phyloP scores from a whole-genome alignment of 257 asterid species.

The Plectranthus barbatus region DNA sequence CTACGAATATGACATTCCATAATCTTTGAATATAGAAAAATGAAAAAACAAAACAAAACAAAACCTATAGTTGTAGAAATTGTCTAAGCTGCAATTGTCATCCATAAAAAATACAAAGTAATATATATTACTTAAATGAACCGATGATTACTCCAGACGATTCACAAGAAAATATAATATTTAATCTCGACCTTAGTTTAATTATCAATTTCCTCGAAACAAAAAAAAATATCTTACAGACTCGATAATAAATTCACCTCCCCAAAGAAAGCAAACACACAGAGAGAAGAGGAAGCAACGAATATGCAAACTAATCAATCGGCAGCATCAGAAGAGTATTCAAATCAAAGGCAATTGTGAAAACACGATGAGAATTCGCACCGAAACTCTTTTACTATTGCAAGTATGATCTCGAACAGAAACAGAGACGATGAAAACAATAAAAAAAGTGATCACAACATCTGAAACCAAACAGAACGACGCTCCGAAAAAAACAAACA shows the following conservation, averaged over 20 bases:
- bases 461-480: constrained; percentile 21
- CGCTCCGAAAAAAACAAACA: constrained; percentile 11
- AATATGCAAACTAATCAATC: background rate
- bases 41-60: background rate
- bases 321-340: background rate
- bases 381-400: background rate
- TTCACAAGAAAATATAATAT: background rate
- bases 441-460: background rate
- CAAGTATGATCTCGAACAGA: background rate
- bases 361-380: background rate
- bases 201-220: constrained; percentile 1
- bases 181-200: background rate
- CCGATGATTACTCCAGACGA: background rate
- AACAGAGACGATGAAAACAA: background rate
- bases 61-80: background rate
- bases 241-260: background rate
- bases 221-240: background rate
- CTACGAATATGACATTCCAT: constrained; percentile 37
- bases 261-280: background rate
- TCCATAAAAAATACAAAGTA: background rate
- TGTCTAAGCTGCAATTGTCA: background rate
- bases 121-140: background rate
- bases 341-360: background rate
- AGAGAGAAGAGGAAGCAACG: background rate
- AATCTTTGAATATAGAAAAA: constrained; percentile 15